Base-by-base conservation (phyloP, 2,329 filamentous ascomycete species). In the Pseudocercospora eumusae region DNA sequence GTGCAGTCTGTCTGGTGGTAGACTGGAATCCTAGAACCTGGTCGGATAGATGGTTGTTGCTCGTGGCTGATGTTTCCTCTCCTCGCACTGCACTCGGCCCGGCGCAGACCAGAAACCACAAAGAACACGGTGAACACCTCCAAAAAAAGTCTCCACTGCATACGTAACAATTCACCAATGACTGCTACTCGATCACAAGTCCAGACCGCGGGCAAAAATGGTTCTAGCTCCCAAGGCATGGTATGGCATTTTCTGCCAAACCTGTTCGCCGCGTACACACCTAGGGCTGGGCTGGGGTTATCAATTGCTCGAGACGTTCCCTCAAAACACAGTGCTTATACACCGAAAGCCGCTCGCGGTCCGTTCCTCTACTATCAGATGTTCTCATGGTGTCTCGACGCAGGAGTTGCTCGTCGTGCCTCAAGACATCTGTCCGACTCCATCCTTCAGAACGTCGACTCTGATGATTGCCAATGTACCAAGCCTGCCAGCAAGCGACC, bases 171-270 rank as follows among this genome's bases (percentile, higher is more conserved):
- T 5, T 10, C 45, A 27, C 20, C 45, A 50, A 50, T 27, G 45
- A 15, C 23, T 25, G 20, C 23, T 15, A 8, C 23, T 50, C 45
- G 23, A 50, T 50, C 45, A 23, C 45, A 23, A 23, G 45, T 49
- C 45, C 11, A 23, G 45, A 49, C 45, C n/a, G 11, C 5, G 21
- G 18, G 21, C 45, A 49, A 49, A 49, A 21, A 49, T 21, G n/a
- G n/a, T n/a, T n/a, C n/a, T n/a, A 49, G 45, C 45, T 21, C 21
- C 23, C 45, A 25, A 49, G 18, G 21, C 45, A 49, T 49, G n/a
- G n/a, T n/a, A n/a, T n/a, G n/a, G n/a, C n/a, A n/a, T n/a, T 49
- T 49, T 25, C 45, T 49, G 45, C 23, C 45, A 31, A 31, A 31
- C 28, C 28, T 31, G 28, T 31, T 31, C 28, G 28, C 28, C 28